Evolutionary conservation across 2,329 filamentous ascomycete genomes (phyloP).

Genomic region (Coniochaeta sp.): DNA sequence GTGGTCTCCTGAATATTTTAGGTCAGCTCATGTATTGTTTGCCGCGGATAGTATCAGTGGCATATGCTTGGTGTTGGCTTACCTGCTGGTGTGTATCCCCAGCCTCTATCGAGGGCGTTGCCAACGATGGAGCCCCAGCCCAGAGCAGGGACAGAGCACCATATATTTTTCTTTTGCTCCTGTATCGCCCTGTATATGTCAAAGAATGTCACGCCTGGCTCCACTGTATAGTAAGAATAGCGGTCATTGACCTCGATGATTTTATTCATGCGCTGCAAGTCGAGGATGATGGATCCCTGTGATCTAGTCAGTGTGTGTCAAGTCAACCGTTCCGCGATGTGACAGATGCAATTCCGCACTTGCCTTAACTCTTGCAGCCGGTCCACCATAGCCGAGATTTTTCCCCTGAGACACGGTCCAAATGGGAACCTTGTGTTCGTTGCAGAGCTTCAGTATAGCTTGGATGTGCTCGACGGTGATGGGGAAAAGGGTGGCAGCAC

Average conservation of each 20-base stretch:
- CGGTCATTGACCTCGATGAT: slow-evolving; percentile 30
- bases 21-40: too few species aligned
- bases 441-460: slow-evolving; percentile 21
- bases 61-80: too few species aligned
- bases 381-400: slow-evolving; percentile 17
- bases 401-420: slow-evolving; percentile 29
- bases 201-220: slow-evolving; percentile 33
- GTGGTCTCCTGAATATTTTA: slow-evolving; percentile 29
- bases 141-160: slow-evolving; percentile 34
- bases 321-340: slow-evolving; percentile 29
- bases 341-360: not conserved
- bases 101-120: slow-evolving; percentile 35
- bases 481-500: slow-evolving; percentile 22
- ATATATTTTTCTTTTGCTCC: slow-evolving; percentile 27
- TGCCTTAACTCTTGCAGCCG: not conserved
- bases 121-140: slow-evolving; percentile 38
- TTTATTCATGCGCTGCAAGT: slow-evolving; percentile 31
- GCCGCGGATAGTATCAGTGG: not conserved
- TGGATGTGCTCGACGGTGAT: slow-evolving; percentile 22
- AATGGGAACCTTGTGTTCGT: slow-evolving; percentile 26
- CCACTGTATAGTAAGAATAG: slow-evolving; percentile 31
- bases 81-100: slow-evolving; percentile 32
- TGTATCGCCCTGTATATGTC: slow-evolving; percentile 28
- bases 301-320: too few species aligned
- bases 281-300: slow-evolving; percentile 33